A percentile compares a stretch with the other conserved stretches of the same genome.
Conservation (phyloP, 495 filamentous ascomycete species). For the Annulohypoxylon maeteangense region DNA sequence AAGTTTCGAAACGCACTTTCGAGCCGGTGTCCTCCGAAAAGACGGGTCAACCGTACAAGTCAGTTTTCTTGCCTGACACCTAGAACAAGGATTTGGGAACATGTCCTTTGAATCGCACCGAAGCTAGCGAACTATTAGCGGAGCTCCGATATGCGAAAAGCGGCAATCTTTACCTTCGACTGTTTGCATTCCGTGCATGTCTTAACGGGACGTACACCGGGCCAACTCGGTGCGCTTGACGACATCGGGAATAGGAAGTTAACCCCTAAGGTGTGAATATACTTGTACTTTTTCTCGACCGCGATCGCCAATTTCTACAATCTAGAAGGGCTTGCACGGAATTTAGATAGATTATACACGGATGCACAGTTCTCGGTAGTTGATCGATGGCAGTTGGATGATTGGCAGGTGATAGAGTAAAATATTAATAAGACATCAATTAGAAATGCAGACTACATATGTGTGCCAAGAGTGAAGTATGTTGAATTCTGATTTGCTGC, state of each 20-base stretch:
- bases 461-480: constrained; percentile 25
- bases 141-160: background rate
- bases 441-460: constrained; percentile 8
- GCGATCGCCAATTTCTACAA: background rate
- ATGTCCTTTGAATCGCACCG: constrained; percentile 48
- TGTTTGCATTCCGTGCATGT: constrained; percentile 51
- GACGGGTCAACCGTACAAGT: constrained; percentile 47
- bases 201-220: constrained; percentile 38
- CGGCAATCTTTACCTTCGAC: constrained; percentile 39
- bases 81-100: constrained; percentile 47
- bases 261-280: background rate
- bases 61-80: constrained; percentile 43
- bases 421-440: constrained; percentile 32
- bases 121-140: constrained; percentile 34
- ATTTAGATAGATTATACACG: constrained; percentile 10
- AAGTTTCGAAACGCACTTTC: constrained; percentile 39
- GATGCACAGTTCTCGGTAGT: constrained; percentile 7
- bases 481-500: constrained; percentile 32
- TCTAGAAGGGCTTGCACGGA: constrained; percentile 1
- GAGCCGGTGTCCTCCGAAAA: constrained; percentile 46
- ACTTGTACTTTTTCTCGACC: background rate
- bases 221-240: constrained; percentile 38
- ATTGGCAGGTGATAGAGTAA: constrained; percentile 20
- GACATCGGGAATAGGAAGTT: constrained; percentile 28
- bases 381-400: constrained; percentile 9